Base-by-base conservation (phyloP, 2,329 filamentous ascomycete species). In the Colletotrichum melonis region DNA sequence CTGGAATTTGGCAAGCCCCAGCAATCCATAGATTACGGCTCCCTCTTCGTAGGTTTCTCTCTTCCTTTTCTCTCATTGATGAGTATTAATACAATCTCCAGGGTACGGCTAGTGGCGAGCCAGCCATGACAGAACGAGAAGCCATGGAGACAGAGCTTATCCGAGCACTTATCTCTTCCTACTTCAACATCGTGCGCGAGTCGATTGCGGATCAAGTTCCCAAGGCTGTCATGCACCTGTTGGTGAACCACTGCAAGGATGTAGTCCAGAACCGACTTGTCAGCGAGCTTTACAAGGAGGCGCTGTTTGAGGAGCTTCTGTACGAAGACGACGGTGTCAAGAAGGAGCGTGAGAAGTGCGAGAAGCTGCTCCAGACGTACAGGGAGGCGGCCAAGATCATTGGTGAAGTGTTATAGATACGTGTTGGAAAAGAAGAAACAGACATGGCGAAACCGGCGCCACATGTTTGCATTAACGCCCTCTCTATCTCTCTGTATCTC, bases 141-240 rank as follows among this genome's bases (percentile, higher is more conserved):
- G 94, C 95, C 57, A 94, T 99, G 87, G 97, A 99, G 85, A 98
- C 97, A 11, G 97, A 99, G 84, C 91, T 99, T 54, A 99, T 99
- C 81, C 93, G 96, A 59, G 94, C 95, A 59, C 90, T 99, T 69
- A 99, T 99, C 82, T 97, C 94, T 38, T 98, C 95, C 1, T 99
- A 99, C 87, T 99, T 99, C 88, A 97, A 98, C 83, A 99, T 99
- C 79, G 97, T 99, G 59, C 94, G 97, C 75, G 97, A 99, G 84
- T 96, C 95, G n/a, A 98, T 98, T 78, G 96, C 96, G 57, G 97
- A 99, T 81, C 96, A 98, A 85, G 97, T 99, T 12, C 97, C 97
- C 77, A 99, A 99, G 86, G 97, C 97, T 5, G 93, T 99, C 78
- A 99, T 99, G 97, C 97, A 99, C 82, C 90, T 99, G 59, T 90